phyloP scores from a whole-genome alignment of 2,329 filamentous ascomycete species.

The Fusarium miscanthi region DNA sequence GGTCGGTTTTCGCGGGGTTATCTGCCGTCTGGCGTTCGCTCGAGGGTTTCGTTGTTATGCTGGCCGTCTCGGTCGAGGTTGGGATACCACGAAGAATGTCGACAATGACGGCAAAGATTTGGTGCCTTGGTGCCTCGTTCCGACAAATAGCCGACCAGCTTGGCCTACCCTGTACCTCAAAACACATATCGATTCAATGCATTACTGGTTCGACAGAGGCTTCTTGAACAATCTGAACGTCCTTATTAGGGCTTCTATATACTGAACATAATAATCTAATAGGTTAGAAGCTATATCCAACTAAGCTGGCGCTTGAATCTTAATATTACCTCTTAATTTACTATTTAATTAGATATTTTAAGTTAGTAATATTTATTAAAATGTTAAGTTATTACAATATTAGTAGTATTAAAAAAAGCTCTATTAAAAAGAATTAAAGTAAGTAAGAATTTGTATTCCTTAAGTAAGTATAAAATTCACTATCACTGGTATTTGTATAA shows the following conservation, averaged over 20 bases:
- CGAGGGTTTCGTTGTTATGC: slow-evolving; percentile 14
- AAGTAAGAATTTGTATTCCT: background rate
- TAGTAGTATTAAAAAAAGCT: too few species aligned
- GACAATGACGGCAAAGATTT: slow-evolving; percentile 31
- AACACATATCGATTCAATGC: background rate
- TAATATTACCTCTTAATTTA: too few species aligned
- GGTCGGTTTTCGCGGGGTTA: slow-evolving; percentile 25
- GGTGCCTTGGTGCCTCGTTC: slow-evolving; percentile 40
- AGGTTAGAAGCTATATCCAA: accelerated
- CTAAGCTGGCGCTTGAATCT: background rate
- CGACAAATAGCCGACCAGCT: slow-evolving; percentile 31
- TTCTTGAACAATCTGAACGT: background rate
- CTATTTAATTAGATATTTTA: too few species aligned
- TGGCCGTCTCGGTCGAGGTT: slow-evolving; percentile 25
- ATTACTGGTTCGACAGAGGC: background rate
- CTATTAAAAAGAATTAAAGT: too few species aligned
- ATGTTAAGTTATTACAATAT: too few species aligned
- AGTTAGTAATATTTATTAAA: too few species aligned
- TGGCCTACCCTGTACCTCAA: background rate
- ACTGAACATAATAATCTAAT: accelerated
- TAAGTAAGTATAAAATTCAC: background rate
- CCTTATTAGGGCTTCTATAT: background rate
- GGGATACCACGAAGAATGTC: slow-evolving; percentile 31
- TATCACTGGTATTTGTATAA: background rate
- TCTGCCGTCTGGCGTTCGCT: slow-evolving; percentile 31